Evolutionary conservation across 106 monocot genomes (phyloP).

Genomic region (Dioscorea alata): DNA sequence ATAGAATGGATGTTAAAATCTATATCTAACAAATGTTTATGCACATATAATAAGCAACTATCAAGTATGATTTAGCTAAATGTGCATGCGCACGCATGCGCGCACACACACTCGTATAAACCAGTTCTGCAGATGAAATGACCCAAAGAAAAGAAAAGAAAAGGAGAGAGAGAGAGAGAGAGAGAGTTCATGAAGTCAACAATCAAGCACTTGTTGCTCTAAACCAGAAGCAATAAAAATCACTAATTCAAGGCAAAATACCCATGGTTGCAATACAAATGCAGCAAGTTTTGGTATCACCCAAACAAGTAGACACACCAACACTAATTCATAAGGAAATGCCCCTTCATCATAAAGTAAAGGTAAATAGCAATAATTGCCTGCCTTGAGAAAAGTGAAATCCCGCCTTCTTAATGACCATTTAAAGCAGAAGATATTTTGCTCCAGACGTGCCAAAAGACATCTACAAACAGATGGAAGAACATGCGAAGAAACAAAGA

Average conservation of each 20-base stretch:
- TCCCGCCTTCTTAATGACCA: slow-evolving; percentile 1
- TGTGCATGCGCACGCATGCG: no score
- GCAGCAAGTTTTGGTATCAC: not conserved
- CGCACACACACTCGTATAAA: no score
- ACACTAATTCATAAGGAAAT: not conserved
- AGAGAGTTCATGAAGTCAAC: no score
- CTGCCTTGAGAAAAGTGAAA: slow-evolving; percentile 21
- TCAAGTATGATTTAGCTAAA: no score
- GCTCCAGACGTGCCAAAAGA: slow-evolving; percentile 17
- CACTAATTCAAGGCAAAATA: not conserved
- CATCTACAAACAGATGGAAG: slow-evolving; percentile 10
- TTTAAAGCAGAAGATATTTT: slow-evolving; percentile 6
- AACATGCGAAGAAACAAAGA: slow-evolving; percentile 8
- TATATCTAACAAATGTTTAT: no score
- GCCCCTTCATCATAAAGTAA: slow-evolving; percentile 6
- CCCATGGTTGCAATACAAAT: not conserved
- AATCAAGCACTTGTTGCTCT: no score
- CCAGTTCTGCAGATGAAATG: no score
- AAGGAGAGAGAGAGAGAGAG: no score
- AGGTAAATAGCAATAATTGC: slow-evolving; percentile 3
- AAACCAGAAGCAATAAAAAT: no score
- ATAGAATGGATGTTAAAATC: no score
- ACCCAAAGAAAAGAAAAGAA: no score
- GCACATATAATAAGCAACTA: no score
- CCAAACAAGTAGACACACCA: not conserved